Evolutionary conservation across 1,284 basidiomycete genomes (phyloP), one percentile per base, ranked within the genome.

Genomic region (Cryptococcus jaspeensis): DNA sequence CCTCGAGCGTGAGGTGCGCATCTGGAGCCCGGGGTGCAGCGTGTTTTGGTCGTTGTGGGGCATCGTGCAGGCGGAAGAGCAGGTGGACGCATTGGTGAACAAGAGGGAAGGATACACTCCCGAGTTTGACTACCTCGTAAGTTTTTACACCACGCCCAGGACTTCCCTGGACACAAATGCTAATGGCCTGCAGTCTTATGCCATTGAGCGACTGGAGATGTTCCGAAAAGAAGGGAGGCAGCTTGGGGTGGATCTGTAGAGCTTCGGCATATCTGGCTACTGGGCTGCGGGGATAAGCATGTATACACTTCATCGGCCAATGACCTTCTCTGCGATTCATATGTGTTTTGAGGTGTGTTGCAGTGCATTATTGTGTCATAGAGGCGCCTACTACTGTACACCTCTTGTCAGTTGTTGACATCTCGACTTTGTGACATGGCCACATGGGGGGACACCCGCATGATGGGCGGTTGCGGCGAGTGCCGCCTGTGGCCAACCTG

Each of bases 21-120:
- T 85, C 6, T 97, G 93, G 93, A 88, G 87, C 65, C 88, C 92
- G 15, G 87, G 89, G 5, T 88, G 87, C 25, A 90, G 92, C 67
- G 90, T 84, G 7, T 87, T 89, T 83, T 97, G 93, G 92, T 84
- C 87, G 8, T 79, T 96, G 36, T 97, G 93, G 93, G 92, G 90
- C 3, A 81, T 96, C 58, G 85, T 96, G 11, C 91, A 94, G 74
- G 91, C 90, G 2, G 85, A 85, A 63, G 91, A 93, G 67, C 85
- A 89, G 67, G 70, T 94, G 13, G 84, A 86, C 66, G 82, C 76
- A n/a, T 77, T 82, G 42, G 80, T 82, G 36, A 61, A 62, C 28
- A 64, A 64, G 20, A 63, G 68, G n/a, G 61, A 64, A 36, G 63
- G 59, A 37, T 65, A 62, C 39, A 63, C 55, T 11, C 55, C 64